Evolutionary conservation across 106 monocot species (phyloP).

Genomic region (Acorus calamus): DNA sequence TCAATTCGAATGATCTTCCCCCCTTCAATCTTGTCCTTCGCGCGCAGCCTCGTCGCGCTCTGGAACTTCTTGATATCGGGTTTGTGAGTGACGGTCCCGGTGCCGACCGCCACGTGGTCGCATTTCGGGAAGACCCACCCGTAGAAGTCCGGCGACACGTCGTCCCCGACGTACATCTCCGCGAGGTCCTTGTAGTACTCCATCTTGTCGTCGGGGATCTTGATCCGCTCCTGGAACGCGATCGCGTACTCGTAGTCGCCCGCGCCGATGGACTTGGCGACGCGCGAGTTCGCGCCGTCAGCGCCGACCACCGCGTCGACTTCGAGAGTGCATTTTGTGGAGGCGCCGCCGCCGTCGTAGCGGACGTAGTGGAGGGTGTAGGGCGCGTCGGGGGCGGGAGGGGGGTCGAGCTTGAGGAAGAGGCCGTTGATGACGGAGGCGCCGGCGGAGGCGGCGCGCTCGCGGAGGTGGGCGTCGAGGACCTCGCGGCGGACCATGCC

Average conservation of each 20-base stretch:
- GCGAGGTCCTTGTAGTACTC: conserved; percentile 58
- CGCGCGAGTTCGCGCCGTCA: conserved; percentile 84
- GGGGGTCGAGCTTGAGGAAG: conserved; percentile 39
- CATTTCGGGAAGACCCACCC: conserved; percentile 99
- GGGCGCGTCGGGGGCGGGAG: conserved; percentile 12
- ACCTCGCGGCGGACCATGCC: neutral
- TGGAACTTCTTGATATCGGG: conserved; percentile 89
- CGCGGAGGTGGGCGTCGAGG: conserved; percentile 2
- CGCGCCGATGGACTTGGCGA: conserved; percentile 84
- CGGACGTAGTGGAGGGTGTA: conserved; percentile 52
- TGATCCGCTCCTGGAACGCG: conserved; percentile 61
- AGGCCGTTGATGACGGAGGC: conserved; percentile 65
- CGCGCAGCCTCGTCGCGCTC: conserved; percentile 74
- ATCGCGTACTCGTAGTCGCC: conserved; percentile 90
- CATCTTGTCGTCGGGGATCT: conserved; percentile 63
- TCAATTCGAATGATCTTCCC: conserved; percentile 72
- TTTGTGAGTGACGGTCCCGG: conserved; percentile 94
- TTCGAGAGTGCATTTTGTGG: conserved; percentile 26
- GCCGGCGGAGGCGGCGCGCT: conserved; percentile 44
- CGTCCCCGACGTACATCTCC: conserved; percentile 94
- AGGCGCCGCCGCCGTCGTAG: conserved; percentile 14
- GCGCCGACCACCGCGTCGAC: conserved; percentile 75
- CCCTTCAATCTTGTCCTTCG: conserved; percentile 69
- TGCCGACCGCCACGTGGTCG: conserved; percentile 94
- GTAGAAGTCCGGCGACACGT: conserved; percentile 95